Evolutionary conservation across 371 early-diverging fungal genomes (phyloP).

Genomic region (Lichtheimia ramosa): DNA sequence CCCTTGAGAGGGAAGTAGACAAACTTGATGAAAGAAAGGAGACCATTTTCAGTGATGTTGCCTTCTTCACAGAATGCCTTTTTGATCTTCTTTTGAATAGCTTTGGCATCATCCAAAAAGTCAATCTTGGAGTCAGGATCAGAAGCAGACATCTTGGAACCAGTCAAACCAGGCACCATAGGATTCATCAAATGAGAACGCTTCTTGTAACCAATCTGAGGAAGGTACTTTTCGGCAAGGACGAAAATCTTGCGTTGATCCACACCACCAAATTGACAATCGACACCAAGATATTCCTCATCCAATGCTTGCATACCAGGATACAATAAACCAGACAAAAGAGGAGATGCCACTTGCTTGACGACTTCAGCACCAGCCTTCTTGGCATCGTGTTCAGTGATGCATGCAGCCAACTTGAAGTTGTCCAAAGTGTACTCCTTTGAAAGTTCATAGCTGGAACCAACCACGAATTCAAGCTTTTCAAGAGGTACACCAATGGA

Average conservation of each 20-base stretch:
- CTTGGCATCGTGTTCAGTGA: conserved; percentile 96
- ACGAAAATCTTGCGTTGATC: conserved; percentile 99
- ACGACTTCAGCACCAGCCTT: conserved; percentile 99
- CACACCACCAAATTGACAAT: conserved; percentile 99
- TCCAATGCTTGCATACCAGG: conserved; percentile 99
- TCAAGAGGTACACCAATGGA: conserved; percentile 92
- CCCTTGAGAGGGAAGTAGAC: conserved; percentile 90
- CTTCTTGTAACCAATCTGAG: conserved; percentile 96
- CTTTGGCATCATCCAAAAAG: conserved; percentile 86
- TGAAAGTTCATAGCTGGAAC: conserved; percentile 89
- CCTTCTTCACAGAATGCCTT: conserved; percentile 99
- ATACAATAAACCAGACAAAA: conserved; percentile 95
- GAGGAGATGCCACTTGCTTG: conserved; percentile 97
- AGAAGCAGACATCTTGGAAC: conserved; percentile 98
- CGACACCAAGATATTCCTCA: conserved; percentile 98
- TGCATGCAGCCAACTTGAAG: conserved; percentile 86
- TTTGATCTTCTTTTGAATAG: conserved; percentile 91
- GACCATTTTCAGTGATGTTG: conserved; percentile 93
- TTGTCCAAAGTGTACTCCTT: conserved; percentile 94
- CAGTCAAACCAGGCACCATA: conserved; percentile 99
- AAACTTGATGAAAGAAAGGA: conserved; percentile 86
- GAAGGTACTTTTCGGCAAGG: conserved; percentile 97
- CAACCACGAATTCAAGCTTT: conserved; percentile 93
- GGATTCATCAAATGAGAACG: conserved; percentile 99
- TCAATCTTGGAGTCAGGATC: conserved; percentile 99